Evolutionary conservation across 306 rosid species (phyloP), one percentile per base, ranked within the genome.

Genomic region (Prunus campanulata): DNA sequence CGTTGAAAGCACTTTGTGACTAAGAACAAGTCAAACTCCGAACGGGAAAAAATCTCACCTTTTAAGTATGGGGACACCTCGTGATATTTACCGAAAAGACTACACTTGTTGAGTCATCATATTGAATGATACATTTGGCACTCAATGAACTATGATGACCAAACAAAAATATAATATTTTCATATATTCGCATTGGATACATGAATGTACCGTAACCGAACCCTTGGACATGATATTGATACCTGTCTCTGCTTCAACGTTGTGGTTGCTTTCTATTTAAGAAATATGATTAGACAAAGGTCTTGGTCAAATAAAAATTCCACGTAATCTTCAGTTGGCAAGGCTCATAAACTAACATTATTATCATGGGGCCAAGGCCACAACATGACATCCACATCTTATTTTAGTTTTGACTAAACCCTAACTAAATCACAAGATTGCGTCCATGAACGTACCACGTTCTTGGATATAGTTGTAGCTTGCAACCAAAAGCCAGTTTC

Each of bases 231-330:
- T 39, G 44, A 39, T 39, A 60, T 24, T 3, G 66, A 60, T 20
- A 7, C 24, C 32, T 60, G 35, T 8, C 15, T 25, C 66, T 2
- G 0, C 4, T 11, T 59, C 24, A 20, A 60, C 13, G 25, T 63
- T 5, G 32, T 44, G 46, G 78, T 74, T 48, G 60, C 70, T 74
- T 74, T 50, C 60, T 27, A n/a, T 24, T 3, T 10, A 72, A 54
- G 76, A n/a, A 55, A 72, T 55, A 35, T 72, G 52, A 55, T 35
- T 55, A 29, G 68, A 63, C 68, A 50, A 70, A 70, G 69, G 74
- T 81, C 74, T 81, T 63, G 69, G 55, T 76, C 18, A 50, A 75
- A 70, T 66, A n/a, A 67, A 75, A 66, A 11, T 39, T 54, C 46
- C 56, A 54, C 77, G 47, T 32, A 8, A 70, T 54, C 20, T 60